Evolutionary conservation across 1,284 basidiomycete genomes (phyloP), one percentile per base, ranked within the genome.

Genomic region (Cryptococcus sp.): DNA sequence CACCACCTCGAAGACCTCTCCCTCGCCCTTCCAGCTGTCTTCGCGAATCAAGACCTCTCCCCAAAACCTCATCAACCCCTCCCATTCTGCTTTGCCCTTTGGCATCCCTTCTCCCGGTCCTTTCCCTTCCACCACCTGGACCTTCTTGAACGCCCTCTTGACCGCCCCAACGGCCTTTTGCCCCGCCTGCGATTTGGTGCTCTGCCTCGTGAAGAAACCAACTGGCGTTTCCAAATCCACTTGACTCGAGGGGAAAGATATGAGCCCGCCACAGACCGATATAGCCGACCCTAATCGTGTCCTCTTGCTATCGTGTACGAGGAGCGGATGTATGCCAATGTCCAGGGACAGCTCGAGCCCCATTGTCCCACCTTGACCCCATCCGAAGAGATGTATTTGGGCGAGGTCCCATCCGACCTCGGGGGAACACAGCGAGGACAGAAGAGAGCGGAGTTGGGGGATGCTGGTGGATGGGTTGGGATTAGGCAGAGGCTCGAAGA

Each of bases 61-160:
- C 88, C 89, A 93, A 69, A 91, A 91, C 51, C 77, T 75, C 86
- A 93, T 90, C 41, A 92, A 79, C 1, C 82, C 82, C 58, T 80
- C 79, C 86, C 87, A 91, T 62, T 91, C 87, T 7, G 81, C 79
- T 56, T 74, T 78, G n/a, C 81, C 82, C 16, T 77, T 72, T 3
- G 86, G 87, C 88, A 93, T 93, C 2, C 80, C 82, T 32, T 77
- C 75, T 40, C 72, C 75, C 3, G 31, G 24, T 36, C 73, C 59
- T 73, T 75, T 43, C 21, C 51, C 47, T 52, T 42, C 45, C 4
- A 62, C 74, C 50, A 85, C 80, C 26, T 50, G 50, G 9, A 84
- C 74, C 22, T 61, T 63, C 24, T 63, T 60, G 60, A 80, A 90
- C 0, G 77, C 84, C 54, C 82, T 83, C 56, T 76, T 78, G 53